Evolutionary conservation across 306 rosid species (phyloP).

Genomic region (Phaseolus lunatus): DNA sequence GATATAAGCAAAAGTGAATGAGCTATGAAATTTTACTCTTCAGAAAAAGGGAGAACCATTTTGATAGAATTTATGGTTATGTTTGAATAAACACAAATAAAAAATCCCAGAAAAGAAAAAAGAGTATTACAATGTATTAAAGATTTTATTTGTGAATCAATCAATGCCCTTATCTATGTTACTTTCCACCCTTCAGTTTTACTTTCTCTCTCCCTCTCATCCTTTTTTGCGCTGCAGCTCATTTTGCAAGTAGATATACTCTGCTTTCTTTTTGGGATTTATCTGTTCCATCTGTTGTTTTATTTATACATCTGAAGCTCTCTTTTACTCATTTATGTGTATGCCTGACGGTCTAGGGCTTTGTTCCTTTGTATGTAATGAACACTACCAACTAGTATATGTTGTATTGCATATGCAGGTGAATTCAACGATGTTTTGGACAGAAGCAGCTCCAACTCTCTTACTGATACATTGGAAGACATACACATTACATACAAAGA

Average conservation of each 20-base stretch:
- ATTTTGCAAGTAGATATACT: constrained; percentile 12
- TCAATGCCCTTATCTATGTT: not conserved
- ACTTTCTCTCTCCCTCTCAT: not conserved
- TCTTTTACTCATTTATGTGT: not conserved
- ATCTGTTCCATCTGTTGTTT: not conserved
- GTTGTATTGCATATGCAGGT: constrained; percentile 61
- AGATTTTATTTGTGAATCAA: not conserved
- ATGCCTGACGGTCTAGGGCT: not conserved
- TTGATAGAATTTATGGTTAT: constrained; percentile 21
- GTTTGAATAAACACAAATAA: not conserved
- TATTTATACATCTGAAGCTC: not conserved
- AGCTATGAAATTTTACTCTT: constrained; percentile 17
- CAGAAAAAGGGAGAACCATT: constrained; percentile 2
- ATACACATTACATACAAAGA: constrained; percentile 63
- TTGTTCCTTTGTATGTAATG: constrained; percentile 23
- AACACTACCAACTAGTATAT: constrained; percentile 23
- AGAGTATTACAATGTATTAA: not conserved
- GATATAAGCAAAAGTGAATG: constrained; percentile 31
- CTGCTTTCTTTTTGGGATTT: constrained; percentile 1
- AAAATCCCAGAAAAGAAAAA: not conserved
- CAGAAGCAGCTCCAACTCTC: constrained; percentile 55
- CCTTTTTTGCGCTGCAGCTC: not conserved
- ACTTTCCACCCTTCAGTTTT: not conserved
- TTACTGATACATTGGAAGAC: constrained; percentile 63
- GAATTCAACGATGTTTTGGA: constrained; percentile 92